Evolutionary conservation across 2,329 filamentous ascomycete species (phyloP), one percentile per base, ranked within the genome.

Genomic region (Nannizziopsis arthrosporioides): DNA sequence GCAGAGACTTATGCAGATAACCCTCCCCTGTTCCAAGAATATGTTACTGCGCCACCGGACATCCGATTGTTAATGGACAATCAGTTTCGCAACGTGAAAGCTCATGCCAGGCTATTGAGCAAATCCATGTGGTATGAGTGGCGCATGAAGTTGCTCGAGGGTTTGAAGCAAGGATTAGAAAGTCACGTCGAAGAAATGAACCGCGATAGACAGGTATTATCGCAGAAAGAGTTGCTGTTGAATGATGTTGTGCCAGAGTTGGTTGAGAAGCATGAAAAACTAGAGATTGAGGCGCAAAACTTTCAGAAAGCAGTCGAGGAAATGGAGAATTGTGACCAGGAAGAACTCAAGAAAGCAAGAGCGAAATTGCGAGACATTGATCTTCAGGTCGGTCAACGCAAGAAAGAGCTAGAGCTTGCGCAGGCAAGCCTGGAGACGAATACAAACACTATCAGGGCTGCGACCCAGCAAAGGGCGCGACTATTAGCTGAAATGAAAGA

Each of bases 41-140:
- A 98, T 62, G 80, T 93, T 54, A 81, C 82, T 8, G 90, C 90
- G 19, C 78, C 85, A 0, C 79, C 87, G 0, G 86, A 93, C 53
- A 81, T 94, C 61, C 88, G 85, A 59, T 68, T 79, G 2, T 74
- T 93, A 45, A 93, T 98, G 82, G 90, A 98, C 68, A 92, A 85
- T 55, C 89, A 96, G 62, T 92, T 98, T 73, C 92, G 94, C 65
- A 95, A 96, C 60, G 84, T 94, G 65, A 96, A 95, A 71, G 89
- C 87, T 0, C 85, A 94, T 63, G 87, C 90, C 12, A 79, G 92
- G 19, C 74, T 95, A 11, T 73, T 89, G 44, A 95, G 90, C 69
- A 95, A 95, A 63, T 87, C 86, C 49, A 89, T 92, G 72, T 98
- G 92, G 92, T 98, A 98, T 63, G 84, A 90, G 60, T 98, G 92